Conservation (phyloP, 2,329 filamentous ascomycete genomes). For the Colletotrichum agaves region DNA sequence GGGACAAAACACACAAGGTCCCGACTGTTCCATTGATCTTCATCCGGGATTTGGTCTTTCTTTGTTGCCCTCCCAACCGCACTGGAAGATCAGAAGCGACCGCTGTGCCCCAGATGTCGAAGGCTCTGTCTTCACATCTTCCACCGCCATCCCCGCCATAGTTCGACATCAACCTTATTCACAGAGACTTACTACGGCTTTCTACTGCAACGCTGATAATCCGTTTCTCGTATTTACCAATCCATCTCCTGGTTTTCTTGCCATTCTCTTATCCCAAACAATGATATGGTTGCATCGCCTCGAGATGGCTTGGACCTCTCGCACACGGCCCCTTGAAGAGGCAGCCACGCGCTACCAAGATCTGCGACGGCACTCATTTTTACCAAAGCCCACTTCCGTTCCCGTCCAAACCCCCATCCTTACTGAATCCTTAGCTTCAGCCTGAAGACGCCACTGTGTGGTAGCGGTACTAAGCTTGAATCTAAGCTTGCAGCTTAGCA, state of each 20-base stretch:
- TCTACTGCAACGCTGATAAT: no score
- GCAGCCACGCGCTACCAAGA: no score
- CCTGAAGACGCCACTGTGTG: constrained; percentile 6
- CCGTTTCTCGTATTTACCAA: no score
- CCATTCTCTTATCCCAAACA: no score
- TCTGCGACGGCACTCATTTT: background rate
- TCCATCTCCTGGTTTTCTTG: no score
- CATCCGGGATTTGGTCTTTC: background rate
- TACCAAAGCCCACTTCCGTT: background rate
- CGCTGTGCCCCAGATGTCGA: no score
- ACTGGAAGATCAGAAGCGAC: no score
- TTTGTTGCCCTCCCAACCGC: background rate
- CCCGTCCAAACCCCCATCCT: background rate
- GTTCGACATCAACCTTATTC: no score
- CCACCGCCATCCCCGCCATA: no score
- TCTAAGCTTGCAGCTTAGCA: background rate
- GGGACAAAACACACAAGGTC: background rate
- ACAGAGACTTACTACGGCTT: no score
- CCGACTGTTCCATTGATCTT: background rate
- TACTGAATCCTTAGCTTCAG: background rate
- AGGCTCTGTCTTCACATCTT: no score
- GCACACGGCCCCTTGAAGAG: constrained; percentile 14
- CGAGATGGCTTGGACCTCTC: constrained; percentile 7
- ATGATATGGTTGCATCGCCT: background rate
- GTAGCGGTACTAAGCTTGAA: constrained; percentile 6